Conservation (phyloP, 306 rosid species). For the Glycine tomentella region DNA sequence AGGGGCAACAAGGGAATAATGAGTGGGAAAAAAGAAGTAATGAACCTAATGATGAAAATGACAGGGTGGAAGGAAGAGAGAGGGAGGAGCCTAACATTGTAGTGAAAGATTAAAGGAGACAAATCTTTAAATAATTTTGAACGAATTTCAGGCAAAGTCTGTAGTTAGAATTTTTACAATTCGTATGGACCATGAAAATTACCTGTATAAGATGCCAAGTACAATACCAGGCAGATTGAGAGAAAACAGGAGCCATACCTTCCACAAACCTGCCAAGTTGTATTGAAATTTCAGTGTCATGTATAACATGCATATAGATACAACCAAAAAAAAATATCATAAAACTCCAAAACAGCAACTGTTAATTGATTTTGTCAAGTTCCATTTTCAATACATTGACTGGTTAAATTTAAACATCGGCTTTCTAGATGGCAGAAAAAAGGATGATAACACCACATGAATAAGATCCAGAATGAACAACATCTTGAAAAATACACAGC, state of each 20-base stretch:
- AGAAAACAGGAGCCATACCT: constrained; percentile 98
- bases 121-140: background rate
- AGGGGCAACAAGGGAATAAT: background rate
- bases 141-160: constrained; percentile 14
- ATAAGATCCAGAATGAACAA: constrained; percentile 28
- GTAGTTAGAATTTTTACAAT: background rate
- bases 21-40: background rate
- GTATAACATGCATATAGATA: constrained; percentile 19
- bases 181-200: constrained; percentile 30
- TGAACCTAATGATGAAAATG: background rate
- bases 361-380: background rate
- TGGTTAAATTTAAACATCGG: constrained; percentile 17
- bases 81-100: background rate
- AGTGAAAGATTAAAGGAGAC: background rate
- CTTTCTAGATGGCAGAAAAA: constrained; percentile 18
- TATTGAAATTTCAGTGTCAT: constrained; percentile 29
- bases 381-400: constrained; percentile 22
- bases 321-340: background rate
- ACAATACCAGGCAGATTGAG: constrained; percentile 89
- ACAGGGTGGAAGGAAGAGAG: background rate
- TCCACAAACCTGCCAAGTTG: constrained; percentile 78
- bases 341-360: constrained; percentile 1
- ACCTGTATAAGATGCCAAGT: constrained; percentile 99
- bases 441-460: constrained; percentile 20
- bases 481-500: constrained; percentile 7